Conservation (phyloP, 306 rosid genomes). For the Adenanthera pavonina region DNA sequence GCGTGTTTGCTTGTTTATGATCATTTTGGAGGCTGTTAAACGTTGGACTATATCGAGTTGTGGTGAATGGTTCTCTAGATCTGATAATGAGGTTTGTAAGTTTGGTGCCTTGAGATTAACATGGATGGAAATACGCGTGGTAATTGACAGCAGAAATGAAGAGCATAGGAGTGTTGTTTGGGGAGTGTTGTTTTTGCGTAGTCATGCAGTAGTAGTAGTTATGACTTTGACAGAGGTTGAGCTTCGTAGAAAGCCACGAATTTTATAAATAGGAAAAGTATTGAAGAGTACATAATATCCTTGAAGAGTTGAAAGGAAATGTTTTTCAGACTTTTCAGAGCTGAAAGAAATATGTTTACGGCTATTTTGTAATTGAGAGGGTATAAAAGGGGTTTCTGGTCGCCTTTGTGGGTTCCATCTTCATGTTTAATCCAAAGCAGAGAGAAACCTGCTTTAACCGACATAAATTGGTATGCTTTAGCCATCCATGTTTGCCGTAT, state of each 20-base stretch:
- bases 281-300: too few species aligned
- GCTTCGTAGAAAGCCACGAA: not conserved
- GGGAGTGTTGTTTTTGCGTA: not conserved
- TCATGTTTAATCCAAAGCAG: not conserved
- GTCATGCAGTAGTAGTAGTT: not conserved
- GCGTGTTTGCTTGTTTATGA: not conserved
- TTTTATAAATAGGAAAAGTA: too few species aligned
- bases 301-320: too few species aligned
- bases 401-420: not conserved
- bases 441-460: not conserved
- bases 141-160: not conserved
- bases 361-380: not conserved
- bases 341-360: not conserved
- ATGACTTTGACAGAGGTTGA: not conserved
- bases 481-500: not conserved
- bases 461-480: not conserved
- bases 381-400: not conserved
- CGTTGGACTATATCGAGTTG: not conserved
- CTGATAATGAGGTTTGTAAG: conserved; percentile 16
- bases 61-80: conserved; percentile 6
- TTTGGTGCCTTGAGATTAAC: not conserved
- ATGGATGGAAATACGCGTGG: not conserved
- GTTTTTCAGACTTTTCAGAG: not conserved
- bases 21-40: not conserved
- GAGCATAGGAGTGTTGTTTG: not conserved